These are phyloP conservation scores for Zygoascus flipseniorum DNA, from an alignment of 805 yeast genomes.

Conservation along the genomic window DNA sequence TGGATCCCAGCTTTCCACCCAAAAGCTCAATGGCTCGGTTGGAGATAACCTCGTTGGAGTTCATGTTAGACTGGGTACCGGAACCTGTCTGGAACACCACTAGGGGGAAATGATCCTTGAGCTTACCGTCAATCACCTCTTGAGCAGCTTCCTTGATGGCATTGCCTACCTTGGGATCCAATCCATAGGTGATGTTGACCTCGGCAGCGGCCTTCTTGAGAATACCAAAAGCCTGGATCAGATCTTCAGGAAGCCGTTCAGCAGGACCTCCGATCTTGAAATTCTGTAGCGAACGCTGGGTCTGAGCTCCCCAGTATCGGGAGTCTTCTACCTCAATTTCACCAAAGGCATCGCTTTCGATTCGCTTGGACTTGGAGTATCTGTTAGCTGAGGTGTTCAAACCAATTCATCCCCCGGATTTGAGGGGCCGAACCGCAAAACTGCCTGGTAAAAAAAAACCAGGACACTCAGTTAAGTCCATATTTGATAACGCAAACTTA, in stretches of 20 bases:
- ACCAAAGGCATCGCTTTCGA: conserved; percentile 94
- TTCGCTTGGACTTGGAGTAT: conserved; percentile 37
- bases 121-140: conserved; percentile 88
- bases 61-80: conserved; percentile 98
- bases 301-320: conserved; percentile 97
- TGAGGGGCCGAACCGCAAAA: too few species aligned
- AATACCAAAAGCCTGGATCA: conserved; percentile 85
- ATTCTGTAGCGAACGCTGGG: conserved; percentile 81
- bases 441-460: too few species aligned
- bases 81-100: conserved; percentile 99
- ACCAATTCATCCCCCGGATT: too few species aligned
- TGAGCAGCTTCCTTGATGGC: conserved; percentile 93
- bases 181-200: conserved; percentile 76
- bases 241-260: conserved; percentile 86
- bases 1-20: conserved; percentile 89
- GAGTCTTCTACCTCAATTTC: conserved; percentile 83
- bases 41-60: conserved; percentile 96
- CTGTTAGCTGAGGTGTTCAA: background rate
- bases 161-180: conserved; percentile 73
- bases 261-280: conserved; percentile 92
- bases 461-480: too few species aligned
- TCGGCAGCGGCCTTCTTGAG: conserved; percentile 91
- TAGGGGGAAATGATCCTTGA: conserved; percentile 90
- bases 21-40: conserved; percentile 95
- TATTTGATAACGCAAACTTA: background rate